Base-by-base conservation (phyloP, 2,329 filamentous ascomycete genomes). In the Mycocentrospora acerina region DNA sequence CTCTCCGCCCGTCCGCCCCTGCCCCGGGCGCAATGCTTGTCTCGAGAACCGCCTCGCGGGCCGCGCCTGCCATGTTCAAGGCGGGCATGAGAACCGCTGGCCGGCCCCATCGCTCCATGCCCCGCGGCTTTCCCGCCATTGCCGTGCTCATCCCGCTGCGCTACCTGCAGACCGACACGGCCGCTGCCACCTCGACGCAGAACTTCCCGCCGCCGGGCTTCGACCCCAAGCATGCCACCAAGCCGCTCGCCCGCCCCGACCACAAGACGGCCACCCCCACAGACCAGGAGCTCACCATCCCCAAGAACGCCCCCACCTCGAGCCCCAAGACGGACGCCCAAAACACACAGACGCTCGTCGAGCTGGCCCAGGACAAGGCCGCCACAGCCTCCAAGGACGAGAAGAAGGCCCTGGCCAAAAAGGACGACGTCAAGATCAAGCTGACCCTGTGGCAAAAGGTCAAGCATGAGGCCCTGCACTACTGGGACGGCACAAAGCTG, bases 401-500 rank as follows among this genome's bases (percentile, higher is more conserved):
- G 37, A 78, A 83, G 51, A 80, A 79, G 36, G 65, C 76, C 1
- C 67, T 78, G 7, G 77, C 81, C 40, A 82, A 82, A 60, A 78
- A 81, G 51, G 81, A 86, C 37, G 56, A 55, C 25, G 83, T 87
- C 40, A 79, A 85, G 56, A 89, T 90, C 74, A 96, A 95, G 65
- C 72, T 95, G 70, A 95, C 90, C 0, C 33, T 97, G 2, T 85
- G 82, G 69, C 88, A 97, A 67, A 95, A 90, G 73, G 83, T 98
- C 62, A 98, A 95, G 78, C 90, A 94, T 68, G 93, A 98, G 70
- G 78, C 77, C 11, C 82, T 85, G 46, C 93, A 98, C 69, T 98
- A 98, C 73, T 97, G 93, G 91, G 93, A 98, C 70, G 93, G 93
- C 44, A 97, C 90, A 18, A 98, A 98, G 71, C 77, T 98, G 59